A percentile compares a stretch with the other conserved stretches of the same genome.
Conservation (phyloP, 202 grass and related monocot species). For the Panicum virgatum region DNA sequence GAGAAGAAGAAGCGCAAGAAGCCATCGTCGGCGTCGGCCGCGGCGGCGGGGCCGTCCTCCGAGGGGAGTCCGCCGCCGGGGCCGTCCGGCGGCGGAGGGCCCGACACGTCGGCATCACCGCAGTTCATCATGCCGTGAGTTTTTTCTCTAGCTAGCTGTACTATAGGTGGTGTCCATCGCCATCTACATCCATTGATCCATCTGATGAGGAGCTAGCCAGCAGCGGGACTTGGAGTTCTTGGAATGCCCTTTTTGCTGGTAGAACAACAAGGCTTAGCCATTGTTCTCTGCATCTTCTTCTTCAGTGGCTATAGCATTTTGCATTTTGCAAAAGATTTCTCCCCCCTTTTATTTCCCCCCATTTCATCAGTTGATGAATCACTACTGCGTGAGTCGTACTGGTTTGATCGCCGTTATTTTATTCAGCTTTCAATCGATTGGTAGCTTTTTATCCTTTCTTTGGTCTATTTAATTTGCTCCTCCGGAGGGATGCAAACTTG, state of each 20-base stretch:
- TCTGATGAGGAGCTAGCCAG: constrained; percentile 10
- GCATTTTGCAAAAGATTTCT: constrained; percentile 50
- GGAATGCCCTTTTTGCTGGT: constrained; percentile 22
- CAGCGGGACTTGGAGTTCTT: constrained; percentile 23
- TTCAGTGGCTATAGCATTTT: constrained; percentile 26
- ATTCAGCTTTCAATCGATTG: constrained; percentile 20
- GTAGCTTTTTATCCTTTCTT: constrained; percentile 10
- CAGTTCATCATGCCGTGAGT: constrained; percentile 66
- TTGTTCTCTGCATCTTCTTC: background rate
- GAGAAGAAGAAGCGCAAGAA: constrained; percentile 99
- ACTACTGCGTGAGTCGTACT: constrained; percentile 28
- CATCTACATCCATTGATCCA: constrained; percentile 2
- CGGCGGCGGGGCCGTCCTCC: constrained; percentile 48
- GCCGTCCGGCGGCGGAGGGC: constrained; percentile 31
- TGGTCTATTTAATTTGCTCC: constrained; percentile 4
- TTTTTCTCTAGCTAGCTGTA: constrained; percentile 16
- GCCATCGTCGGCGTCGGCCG: constrained; percentile 29
- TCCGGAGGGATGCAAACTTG: background rate
- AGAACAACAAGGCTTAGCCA: constrained; percentile 27
- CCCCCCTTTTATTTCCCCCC: background rate
- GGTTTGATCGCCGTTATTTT: constrained; percentile 23
- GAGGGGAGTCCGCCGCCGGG: constrained; percentile 54
- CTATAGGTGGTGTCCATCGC: background rate
- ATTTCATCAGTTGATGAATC: constrained; percentile 24
- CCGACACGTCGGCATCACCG: constrained; percentile 40